A percentile compares a stretch with the other conserved stretches of the same genome.
These are phyloP conservation scores for Lentithecium fluviatile DNA, from an alignment of 495 filamentous ascomycete species.

Conservation along the genomic window DNA sequence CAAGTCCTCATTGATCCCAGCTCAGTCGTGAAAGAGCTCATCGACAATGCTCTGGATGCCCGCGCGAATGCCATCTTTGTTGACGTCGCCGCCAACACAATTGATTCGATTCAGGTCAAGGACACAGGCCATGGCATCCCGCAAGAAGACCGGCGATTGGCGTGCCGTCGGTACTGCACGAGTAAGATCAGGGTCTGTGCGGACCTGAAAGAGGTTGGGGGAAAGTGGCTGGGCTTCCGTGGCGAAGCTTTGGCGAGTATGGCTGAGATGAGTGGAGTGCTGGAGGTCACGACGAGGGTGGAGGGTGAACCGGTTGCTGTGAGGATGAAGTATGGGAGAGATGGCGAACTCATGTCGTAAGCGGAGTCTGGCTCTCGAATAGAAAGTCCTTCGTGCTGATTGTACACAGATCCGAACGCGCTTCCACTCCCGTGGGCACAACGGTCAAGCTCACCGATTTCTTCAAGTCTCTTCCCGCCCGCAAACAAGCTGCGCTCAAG, in stretches of 20 bases:
- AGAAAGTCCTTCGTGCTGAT: slow-evolving; percentile 6
- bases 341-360: slow-evolving; percentile 53
- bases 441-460: slow-evolving; percentile 68
- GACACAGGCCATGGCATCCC: slow-evolving; percentile 88
- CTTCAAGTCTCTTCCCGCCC: slow-evolving; percentile 70
- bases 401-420: slow-evolving; percentile 43
- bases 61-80: slow-evolving; percentile 69
- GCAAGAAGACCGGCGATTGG: slow-evolving; percentile 60
- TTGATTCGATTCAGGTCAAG: slow-evolving; percentile 77
- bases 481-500: slow-evolving; percentile 65
- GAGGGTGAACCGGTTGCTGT: slow-evolving; percentile 67
- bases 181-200: slow-evolving; percentile 78
- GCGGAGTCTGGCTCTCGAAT: slow-evolving; percentile 11
- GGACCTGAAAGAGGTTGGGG: slow-evolving; percentile 66
- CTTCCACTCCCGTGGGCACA: slow-evolving; percentile 73
- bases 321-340: slow-evolving; percentile 50
- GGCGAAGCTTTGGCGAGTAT: slow-evolving; percentile 83
- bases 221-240: slow-evolving; percentile 77
- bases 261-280: slow-evolving; percentile 61
- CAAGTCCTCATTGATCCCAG: slow-evolving; percentile 70
- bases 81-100: slow-evolving; percentile 69
- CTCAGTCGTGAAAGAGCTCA: slow-evolving; percentile 80
- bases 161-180: slow-evolving; percentile 72
- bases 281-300: slow-evolving; percentile 70
- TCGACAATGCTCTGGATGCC: slow-evolving; percentile 91